Percentiles rank a stretch among this genome's conserved stretches.
phyloP scores from a whole-genome alignment of 1,284 basidiomycete genomes.

The Sanghuangporus weigelae region DNA sequence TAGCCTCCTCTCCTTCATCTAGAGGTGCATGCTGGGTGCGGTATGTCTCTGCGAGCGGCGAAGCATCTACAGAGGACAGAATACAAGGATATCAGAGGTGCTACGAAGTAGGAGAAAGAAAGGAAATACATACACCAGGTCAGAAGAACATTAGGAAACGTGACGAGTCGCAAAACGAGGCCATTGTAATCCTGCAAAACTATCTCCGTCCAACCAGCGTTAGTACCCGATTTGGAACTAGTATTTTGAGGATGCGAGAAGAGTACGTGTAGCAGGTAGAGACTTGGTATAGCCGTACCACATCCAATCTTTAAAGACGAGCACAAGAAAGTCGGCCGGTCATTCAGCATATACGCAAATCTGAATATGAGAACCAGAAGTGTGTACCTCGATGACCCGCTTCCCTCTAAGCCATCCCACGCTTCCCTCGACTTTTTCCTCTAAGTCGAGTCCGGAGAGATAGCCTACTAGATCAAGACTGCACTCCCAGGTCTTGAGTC shows the following conservation, averaged over 20 bases:
- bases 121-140: constrained; percentile 65
- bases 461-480: constrained; percentile 80
- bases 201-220: constrained; percentile 43
- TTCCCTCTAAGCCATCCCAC: constrained; percentile 29
- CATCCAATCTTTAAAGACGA: constrained; percentile 69
- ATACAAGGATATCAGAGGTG: not conserved
- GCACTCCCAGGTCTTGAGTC: constrained; percentile 98
- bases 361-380: constrained; percentile 4
- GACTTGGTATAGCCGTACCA: constrained; percentile 83
- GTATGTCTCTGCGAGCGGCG: constrained; percentile 41
- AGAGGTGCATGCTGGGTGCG: constrained; percentile 24
- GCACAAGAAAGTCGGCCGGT: not conserved
- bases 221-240: not conserved
- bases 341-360: not conserved
- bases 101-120: not conserved
- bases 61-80: constrained; percentile 36
- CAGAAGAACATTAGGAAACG: constrained; percentile 85
- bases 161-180: constrained; percentile 79
- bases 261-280: constrained; percentile 68
- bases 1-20: constrained; percentile 27
- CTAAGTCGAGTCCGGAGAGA: constrained; percentile 17
- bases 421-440: constrained; percentile 39
- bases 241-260: constrained; percentile 34
- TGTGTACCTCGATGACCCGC: constrained; percentile 56
- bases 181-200: constrained; percentile 93